Evolutionary conservation across 805 yeast species (phyloP), one percentile per base, ranked within the genome.

Genomic region (Pichia membranifaciens): DNA sequence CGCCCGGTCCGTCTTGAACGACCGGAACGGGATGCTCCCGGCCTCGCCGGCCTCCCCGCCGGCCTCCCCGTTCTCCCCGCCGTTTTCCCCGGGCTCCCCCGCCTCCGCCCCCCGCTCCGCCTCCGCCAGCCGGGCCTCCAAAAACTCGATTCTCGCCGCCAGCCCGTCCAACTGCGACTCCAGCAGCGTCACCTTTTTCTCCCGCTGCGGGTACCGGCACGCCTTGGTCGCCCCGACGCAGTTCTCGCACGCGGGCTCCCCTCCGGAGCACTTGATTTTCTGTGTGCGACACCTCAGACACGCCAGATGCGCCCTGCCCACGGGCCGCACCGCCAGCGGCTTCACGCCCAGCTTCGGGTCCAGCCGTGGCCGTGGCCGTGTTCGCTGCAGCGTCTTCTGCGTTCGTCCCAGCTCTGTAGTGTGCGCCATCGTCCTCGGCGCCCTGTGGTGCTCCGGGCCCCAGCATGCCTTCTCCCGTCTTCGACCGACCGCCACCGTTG

Each of bases 191-290:
- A 58, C 53, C 39, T 56, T 55, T n/a, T 56, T 50, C 17, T 55
- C 58, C 36, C 51, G 48, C 34, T 41, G 42, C n/a, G 55, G 52
- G 37, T 57, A 57, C 6, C 29, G 41, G 39, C 61, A 57, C n/a
- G 48, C 51, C 15, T 51, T 48, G 9, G 46, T 49, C 2, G 54
- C 40, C n/a, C 34, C 12, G 5, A 38, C 12, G 41, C 61, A 57
- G 31, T 48, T 54, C 43, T 44, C 42, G 43, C 60, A 57, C 3
- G 48, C 15, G 1, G 57, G 57, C 17, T 44, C 43, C 41, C 44
- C 36, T 3, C 78, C 78, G 16, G 73, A 65, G 54, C 79, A 74
- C 53, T 73, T 73, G 48, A 72, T 71, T 55, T 74, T 74, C 49
- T 73, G 77, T 18, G 64, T 51, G 29, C 77, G 57, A 53, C 79